Conservation (phyloP, 2,329 filamentous ascomycete species). For the Venturia nashicola region DNA sequence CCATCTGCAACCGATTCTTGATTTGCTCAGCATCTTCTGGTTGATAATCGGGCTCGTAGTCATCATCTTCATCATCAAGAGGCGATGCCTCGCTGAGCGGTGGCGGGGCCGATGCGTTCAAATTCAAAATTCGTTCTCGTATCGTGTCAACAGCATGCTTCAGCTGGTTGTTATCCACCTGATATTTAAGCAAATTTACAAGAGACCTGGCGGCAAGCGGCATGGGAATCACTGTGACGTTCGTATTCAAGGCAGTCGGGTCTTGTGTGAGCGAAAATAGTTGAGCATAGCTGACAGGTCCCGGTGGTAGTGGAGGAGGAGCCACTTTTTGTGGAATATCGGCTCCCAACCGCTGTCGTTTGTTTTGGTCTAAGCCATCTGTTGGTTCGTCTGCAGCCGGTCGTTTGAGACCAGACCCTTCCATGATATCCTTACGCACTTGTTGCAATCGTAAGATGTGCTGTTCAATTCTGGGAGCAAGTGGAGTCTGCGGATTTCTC, state of each 20-base stretch:
- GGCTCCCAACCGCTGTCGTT: conserved; percentile 61
- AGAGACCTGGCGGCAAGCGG: conserved; percentile 69
- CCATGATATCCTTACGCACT: conserved; percentile 63
- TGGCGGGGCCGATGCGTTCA: not conserved
- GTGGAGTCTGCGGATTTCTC: conserved; percentile 69
- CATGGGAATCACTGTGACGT: conserved; percentile 66
- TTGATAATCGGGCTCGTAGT: conserved; percentile 83
- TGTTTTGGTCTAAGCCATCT: conserved; percentile 62
- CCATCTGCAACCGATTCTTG: conserved; percentile 61
- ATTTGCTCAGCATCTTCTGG: conserved; percentile 69
- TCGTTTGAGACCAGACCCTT: conserved; percentile 69
- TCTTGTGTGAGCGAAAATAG: conserved; percentile 78
- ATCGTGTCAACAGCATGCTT: conserved; percentile 53
- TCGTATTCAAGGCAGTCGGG: conserved; percentile 61
- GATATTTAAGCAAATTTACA: conserved; percentile 57
- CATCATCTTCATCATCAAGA: conserved; percentile 65
- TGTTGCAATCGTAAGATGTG: conserved; percentile 75
- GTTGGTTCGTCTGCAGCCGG: conserved; percentile 56
- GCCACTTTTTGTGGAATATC: conserved; percentile 31
- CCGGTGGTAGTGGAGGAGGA: conserved; percentile 47
- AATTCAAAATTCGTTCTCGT: conserved; percentile 33
- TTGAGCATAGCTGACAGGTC: conserved; percentile 67
- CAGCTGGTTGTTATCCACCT: conserved; percentile 56
- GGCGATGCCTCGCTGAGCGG: conserved; percentile 9
- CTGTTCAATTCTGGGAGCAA: conserved; percentile 69